Percentiles rank a stretch among this genome's conserved stretches.
Conservation (phyloP, 345 rosid genomes). For the Zanthoxylum bungeanum region DNA sequence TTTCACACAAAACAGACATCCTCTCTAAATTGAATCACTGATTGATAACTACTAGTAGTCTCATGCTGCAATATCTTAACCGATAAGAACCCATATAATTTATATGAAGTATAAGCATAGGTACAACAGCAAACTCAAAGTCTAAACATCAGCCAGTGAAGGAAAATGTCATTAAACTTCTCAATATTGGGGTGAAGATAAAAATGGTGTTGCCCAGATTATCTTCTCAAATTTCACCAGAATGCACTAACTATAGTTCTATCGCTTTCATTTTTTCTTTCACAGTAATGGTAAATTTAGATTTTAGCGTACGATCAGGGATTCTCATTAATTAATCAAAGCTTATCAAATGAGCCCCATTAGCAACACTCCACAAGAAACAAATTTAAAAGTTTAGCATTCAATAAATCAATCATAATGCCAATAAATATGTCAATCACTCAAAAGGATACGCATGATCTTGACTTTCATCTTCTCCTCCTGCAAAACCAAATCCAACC, state of each 20-base stretch:
- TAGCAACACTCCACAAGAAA: background rate
- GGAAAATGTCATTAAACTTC: background rate
- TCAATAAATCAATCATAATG: constrained; percentile 1
- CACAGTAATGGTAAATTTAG: background rate
- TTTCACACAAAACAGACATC: background rate
- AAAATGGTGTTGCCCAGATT: background rate
- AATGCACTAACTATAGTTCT: background rate
- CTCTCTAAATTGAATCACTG: background rate
- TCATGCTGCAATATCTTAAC: background rate
- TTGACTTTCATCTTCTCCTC: constrained; percentile 53
- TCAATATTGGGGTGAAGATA: background rate
- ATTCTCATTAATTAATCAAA: background rate
- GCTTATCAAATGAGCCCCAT: background rate
- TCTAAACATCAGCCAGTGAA: background rate
- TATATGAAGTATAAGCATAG: background rate
- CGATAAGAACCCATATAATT: background rate
- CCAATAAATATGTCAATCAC: background rate
- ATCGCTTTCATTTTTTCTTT: background rate
- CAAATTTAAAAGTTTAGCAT: background rate
- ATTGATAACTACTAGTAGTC: background rate
- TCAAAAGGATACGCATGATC: constrained; percentile 60
- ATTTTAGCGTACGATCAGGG: background rate
- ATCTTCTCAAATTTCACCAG: background rate
- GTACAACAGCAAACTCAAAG: background rate
- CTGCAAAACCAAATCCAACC: constrained; percentile 14